These are phyloP conservation scores for Rutstroemia sp. DNA, from an alignment of 2,329 filamentous ascomycete species.

Conservation along the genomic window DNA sequence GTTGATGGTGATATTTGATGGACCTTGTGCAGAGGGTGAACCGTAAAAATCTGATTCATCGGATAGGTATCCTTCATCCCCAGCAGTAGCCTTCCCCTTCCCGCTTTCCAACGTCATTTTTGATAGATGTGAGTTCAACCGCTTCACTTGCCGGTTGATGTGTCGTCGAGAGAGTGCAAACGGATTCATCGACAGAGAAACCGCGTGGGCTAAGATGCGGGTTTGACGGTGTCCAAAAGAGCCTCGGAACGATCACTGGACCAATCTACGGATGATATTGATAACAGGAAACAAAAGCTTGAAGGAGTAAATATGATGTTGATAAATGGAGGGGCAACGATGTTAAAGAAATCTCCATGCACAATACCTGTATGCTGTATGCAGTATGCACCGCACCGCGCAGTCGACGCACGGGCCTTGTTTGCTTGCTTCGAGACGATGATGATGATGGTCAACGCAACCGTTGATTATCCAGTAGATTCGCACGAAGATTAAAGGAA, in stretches of 20 bases:
- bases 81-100: neutral
- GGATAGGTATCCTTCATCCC: slow-evolving; percentile 20
- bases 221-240: too few species aligned
- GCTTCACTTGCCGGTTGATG: neutral
- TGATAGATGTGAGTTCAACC: neutral
- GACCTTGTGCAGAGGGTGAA: slow-evolving; percentile 24
- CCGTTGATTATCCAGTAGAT: too few species aligned
- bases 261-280: too few species aligned
- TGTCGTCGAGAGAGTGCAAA: neutral
- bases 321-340: neutral
- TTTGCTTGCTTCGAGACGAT: neutral
- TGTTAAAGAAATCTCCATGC: neutral
- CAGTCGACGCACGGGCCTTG: neutral
- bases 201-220: too few species aligned
- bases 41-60: slow-evolving; percentile 51
- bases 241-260: too few species aligned
- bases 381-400: neutral
- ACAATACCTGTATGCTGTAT: too few species aligned
- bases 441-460: too few species aligned
- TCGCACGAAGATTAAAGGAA: too few species aligned
- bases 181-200: too few species aligned
- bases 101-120: slow-evolving; percentile 14
- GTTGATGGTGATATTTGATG: neutral
- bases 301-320: neutral
- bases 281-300: too few species aligned